Conservation (phyloP, 2,329 filamentous ascomycete species). For the Epichloe sibirici region DNA sequence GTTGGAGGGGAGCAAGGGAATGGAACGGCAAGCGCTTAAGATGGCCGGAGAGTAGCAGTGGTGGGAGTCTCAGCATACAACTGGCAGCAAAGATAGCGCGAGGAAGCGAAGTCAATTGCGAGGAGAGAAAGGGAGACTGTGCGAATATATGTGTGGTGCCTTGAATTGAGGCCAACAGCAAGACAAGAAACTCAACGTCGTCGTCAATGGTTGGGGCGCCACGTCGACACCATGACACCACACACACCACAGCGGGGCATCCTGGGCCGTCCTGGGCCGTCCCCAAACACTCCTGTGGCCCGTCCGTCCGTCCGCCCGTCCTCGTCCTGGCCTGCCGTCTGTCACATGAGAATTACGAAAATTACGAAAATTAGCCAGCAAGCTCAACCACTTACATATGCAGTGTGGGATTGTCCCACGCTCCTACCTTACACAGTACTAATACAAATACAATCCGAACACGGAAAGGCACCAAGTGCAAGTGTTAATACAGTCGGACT, state of each 20-base stretch:
- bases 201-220: neutral
- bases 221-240: neutral
- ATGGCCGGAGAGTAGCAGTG: neutral
- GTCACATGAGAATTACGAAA: neutral
- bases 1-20: neutral
- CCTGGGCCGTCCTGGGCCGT: neutral
- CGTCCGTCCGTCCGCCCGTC: no score
- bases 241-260: neutral
- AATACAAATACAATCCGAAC: neutral
- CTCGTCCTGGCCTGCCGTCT: neutral
- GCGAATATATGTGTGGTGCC: neutral
- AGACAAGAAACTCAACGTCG: neutral
- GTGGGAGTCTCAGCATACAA: slow-evolving; percentile 4
- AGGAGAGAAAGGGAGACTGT: neutral
- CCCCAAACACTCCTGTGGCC: neutral
- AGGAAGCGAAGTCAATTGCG: neutral
- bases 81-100: neutral
- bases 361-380: neutral
- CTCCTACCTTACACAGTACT: no score
- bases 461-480: neutral
- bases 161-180: neutral
- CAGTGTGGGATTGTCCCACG: no score
- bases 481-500: neutral
- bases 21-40: neutral
- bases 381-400: neutral